Conservation (phyloP, 2,329 filamentous ascomycete species). For the Pseudogymnoascus sp. region DNA sequence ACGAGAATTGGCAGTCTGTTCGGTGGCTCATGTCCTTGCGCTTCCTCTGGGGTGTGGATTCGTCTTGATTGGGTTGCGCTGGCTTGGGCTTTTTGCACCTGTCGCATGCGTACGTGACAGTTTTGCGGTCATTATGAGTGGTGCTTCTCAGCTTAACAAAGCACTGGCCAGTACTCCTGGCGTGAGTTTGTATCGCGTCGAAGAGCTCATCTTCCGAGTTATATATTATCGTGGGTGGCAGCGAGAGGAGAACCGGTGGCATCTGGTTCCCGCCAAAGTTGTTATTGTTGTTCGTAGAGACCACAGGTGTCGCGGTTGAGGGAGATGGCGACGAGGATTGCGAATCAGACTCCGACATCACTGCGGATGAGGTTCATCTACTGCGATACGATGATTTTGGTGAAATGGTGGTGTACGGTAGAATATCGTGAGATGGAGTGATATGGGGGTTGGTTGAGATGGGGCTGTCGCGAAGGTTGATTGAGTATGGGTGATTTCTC, state of each 20-base stretch:
- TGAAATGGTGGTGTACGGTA: background rate
- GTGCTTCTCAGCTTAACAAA: slow-evolving; percentile 9
- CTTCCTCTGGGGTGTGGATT: background rate
- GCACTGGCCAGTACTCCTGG: slow-evolving; percentile 4
- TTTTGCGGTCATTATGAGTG: slow-evolving; percentile 9
- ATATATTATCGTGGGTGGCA: slow-evolving; percentile 3
- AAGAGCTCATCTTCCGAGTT: slow-evolving; percentile 4
- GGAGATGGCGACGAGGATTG: background rate
- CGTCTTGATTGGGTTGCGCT: background rate
- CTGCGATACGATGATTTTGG: background rate
- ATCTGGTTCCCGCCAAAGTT: background rate
- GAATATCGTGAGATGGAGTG: background rate
- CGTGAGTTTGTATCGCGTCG: slow-evolving; percentile 3
- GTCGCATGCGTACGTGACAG: slow-evolving; percentile 6
- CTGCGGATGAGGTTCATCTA: background rate
- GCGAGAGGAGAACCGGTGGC: background rate
- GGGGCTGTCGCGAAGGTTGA: background rate
- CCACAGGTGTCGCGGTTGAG: background rate
- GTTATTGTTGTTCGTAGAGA: background rate
- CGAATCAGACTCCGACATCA: background rate
- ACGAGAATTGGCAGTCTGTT: slow-evolving; percentile 6
- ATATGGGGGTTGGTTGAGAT: background rate
- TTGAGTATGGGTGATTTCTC: slow-evolving; percentile 1
- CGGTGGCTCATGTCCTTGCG: slow-evolving; percentile 2
- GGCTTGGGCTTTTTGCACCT: slow-evolving; percentile 8